Evolutionary conservation across 176 grass and related monocot genomes (phyloP).

Genomic region (Zoysia japonica): DNA sequence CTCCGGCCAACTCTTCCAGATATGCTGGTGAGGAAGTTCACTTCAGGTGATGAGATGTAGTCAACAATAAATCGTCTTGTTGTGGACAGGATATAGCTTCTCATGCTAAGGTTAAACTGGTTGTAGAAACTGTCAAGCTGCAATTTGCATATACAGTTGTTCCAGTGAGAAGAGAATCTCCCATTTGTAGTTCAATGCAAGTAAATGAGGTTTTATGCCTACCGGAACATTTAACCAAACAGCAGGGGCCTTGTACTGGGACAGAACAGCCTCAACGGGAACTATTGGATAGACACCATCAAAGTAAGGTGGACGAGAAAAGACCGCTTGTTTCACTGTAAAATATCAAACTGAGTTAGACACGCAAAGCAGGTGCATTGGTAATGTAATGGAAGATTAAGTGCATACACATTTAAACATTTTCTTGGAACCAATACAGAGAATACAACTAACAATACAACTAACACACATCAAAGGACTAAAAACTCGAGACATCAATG

Average conservation of each 20-base stretch:
- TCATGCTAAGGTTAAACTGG: constrained; percentile 66
- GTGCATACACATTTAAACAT: not conserved
- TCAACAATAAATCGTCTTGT: constrained; percentile 24
- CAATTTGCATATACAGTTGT: constrained; percentile 21
- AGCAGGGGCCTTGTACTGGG: constrained; percentile 33
- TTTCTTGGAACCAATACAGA: not conserved
- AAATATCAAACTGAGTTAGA: constrained; percentile 11
- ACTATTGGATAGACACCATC: constrained; percentile 4
- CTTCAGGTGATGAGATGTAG: constrained; percentile 84
- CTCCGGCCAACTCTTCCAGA: constrained; percentile 48
- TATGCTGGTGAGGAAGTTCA: constrained; percentile 59
- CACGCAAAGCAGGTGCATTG: constrained; percentile 8
- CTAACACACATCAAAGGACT: not conserved
- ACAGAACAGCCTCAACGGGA: constrained; percentile 25
- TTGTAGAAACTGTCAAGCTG: constrained; percentile 78
- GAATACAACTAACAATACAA: not conserved
- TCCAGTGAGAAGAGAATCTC: constrained; percentile 7
- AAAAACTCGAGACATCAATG: not conserved
- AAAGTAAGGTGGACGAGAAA: constrained; percentile 33
- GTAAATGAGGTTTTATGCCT: constrained; percentile 23
- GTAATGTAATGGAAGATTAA: constrained; percentile 16
- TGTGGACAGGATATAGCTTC: constrained; percentile 51
- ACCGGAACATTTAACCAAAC: constrained; percentile 96
- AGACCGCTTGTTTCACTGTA: constrained; percentile 58
- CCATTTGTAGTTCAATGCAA: not conserved